These are phyloP conservation scores for Amphibolis antarctica DNA, from an alignment of 106 monocot genomes.

Conservation along the genomic window DNA sequence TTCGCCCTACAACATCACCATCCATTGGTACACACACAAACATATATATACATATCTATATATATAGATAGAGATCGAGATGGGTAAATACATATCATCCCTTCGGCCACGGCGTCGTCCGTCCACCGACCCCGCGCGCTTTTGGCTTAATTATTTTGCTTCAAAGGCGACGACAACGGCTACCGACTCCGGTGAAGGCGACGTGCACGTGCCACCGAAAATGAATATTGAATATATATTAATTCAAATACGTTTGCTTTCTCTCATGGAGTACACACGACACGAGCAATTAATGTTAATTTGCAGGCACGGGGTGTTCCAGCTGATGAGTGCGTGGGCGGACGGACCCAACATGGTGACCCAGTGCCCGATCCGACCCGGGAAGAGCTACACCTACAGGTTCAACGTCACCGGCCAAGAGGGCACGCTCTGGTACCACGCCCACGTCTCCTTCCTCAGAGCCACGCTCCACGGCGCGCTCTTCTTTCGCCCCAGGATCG, in stretches of 20 bases:
- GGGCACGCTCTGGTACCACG: constrained; percentile 90
- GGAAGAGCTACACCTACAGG: constrained; percentile 47
- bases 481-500: constrained; percentile 35
- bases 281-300: background rate
- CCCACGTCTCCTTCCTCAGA: constrained; percentile 51
- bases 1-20: constrained; percentile 44
- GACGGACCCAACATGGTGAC: constrained; percentile 65
- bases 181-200: background rate
- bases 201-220: background rate
- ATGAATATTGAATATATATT: too few relatives aligned
- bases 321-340: constrained; percentile 42
- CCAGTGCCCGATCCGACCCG: constrained; percentile 62
- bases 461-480: constrained; percentile 64
- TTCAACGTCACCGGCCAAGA: constrained; percentile 53
- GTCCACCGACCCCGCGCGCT: too few relatives aligned
- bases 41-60: too few relatives aligned
- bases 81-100: too few relatives aligned
- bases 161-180: background rate
- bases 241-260: too few relatives aligned
- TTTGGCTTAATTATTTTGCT: too few relatives aligned
- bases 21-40: constrained; percentile 40
- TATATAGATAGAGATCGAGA: too few relatives aligned
- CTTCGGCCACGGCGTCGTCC: too few relatives aligned
- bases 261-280: too few relatives aligned
- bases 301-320: constrained; percentile 66